Conservation (phyloP, 495 filamentous ascomycete species). For the Hypoxylon rickii region DNA sequence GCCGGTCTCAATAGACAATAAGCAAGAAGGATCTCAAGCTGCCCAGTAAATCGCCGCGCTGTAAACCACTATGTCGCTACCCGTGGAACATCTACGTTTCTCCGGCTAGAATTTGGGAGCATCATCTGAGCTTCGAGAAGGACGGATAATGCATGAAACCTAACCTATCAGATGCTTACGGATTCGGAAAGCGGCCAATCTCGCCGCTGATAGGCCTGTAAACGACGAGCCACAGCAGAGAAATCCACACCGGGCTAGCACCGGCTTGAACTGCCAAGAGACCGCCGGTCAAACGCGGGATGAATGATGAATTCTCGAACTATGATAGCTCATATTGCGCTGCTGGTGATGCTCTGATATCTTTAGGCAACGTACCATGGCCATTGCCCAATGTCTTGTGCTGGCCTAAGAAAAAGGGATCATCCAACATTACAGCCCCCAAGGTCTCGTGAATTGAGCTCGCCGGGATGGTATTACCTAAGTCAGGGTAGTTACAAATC, state of each 20-base stretch:
- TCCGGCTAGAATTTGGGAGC: conserved; percentile 9
- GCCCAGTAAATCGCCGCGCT: too few relatives aligned
- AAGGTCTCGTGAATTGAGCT: too few relatives aligned
- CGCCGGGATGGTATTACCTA: background rate
- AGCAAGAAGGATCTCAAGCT: background rate
- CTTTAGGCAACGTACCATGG: too few relatives aligned
- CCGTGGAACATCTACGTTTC: background rate
- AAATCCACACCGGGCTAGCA: conserved; percentile 21
- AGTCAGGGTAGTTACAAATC: background rate
- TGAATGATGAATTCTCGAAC: too few relatives aligned
- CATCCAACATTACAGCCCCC: background rate
- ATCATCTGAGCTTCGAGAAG: conserved; percentile 14
- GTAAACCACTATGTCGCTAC: too few relatives aligned
- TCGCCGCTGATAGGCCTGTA: conserved; percentile 13
- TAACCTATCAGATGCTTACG: conserved; percentile 11
- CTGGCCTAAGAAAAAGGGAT: too few relatives aligned
- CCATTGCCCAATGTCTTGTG: too few relatives aligned
- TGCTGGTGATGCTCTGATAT: background rate
- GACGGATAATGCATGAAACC: conserved; percentile 11
- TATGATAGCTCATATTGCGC: background rate
- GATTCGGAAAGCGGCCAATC: background rate
- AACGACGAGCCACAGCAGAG: conserved; percentile 1
- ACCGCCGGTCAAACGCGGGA: conserved; percentile 10
- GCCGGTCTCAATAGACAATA: conserved; percentile 2
- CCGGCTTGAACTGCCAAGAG: conserved; percentile 14